Conservation (phyloP, 2,329 filamentous ascomycete genomes). For the Huntiella bhutanensis region DNA sequence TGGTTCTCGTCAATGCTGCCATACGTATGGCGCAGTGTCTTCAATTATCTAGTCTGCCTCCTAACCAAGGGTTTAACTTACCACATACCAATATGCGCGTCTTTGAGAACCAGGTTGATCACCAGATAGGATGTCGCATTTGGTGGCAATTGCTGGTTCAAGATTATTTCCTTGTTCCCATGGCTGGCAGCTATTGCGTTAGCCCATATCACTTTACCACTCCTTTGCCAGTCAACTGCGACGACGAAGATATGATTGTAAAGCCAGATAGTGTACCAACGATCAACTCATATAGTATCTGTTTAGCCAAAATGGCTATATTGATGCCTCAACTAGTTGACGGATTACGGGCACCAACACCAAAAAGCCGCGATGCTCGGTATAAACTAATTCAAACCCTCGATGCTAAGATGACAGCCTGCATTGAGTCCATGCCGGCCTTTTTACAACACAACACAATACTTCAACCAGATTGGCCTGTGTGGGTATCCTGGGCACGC, state of each 20-base stretch:
- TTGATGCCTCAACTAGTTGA: conserved; percentile 10
- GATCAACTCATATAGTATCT: conserved; percentile 10
- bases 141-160: conserved; percentile 11
- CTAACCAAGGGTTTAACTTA: not conserved
- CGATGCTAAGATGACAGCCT: conserved; percentile 3
- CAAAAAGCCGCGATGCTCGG: conserved; percentile 6
- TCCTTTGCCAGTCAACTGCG: conserved; percentile 10
- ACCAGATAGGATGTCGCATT: conserved; percentile 6
- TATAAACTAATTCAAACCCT: conserved; percentile 7
- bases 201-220: conserved; percentile 10
- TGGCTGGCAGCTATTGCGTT: conserved; percentile 10
- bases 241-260: conserved; percentile 9
- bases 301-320: conserved; percentile 9
- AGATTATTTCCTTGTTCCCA: conserved; percentile 11
- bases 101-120: not conserved
- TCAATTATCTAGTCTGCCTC: conserved; percentile 2
- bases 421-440: conserved; percentile 4
- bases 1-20: conserved; percentile 9
- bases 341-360: conserved; percentile 6
- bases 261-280: conserved; percentile 7
- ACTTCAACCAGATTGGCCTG: conserved; percentile 6
- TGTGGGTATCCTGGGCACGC: conserved; percentile 10
- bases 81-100: not conserved
- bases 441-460: conserved; percentile 5
- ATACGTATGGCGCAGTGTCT: conserved; percentile 10